These are phyloP conservation scores for Podosphaera xanthii DNA, from an alignment of 2,329 filamentous ascomycete species.

Conservation along the genomic window DNA sequence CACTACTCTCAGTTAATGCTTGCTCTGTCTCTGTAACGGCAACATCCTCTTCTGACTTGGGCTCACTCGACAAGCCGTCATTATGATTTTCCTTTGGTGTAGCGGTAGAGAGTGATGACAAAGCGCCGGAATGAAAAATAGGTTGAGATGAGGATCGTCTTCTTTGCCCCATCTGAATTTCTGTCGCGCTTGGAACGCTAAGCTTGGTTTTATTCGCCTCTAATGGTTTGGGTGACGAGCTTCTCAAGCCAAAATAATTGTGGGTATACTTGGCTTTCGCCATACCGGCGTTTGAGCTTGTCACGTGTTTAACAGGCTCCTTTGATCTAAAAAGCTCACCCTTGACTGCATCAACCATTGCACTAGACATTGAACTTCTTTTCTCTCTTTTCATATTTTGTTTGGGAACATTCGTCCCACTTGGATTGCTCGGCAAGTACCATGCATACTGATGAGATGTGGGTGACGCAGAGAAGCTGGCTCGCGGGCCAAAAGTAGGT, in stretches of 20 bases:
- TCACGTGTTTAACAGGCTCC: background rate
- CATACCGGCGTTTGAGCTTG: background rate
- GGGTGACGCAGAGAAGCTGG: conserved; percentile 18
- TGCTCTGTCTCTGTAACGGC: conserved; percentile 10
- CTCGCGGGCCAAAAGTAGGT: conserved; percentile 20
- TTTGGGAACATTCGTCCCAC: conserved; percentile 22
- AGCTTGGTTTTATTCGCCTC: conserved; percentile 24
- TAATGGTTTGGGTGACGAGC: conserved; percentile 11
- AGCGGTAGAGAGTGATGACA: conserved; percentile 23
- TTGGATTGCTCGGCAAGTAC: conserved; percentile 28
- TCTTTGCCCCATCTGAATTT: conserved; percentile 47
- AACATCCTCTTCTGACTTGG: conserved; percentile 15
- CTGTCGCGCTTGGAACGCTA: conserved; percentile 36
- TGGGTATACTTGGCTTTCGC: conserved; percentile 14
- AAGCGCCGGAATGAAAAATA: conserved; percentile 34
- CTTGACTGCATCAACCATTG: conserved; percentile 31
- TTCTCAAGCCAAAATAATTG: conserved; percentile 12
- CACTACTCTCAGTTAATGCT: conserved; percentile 13
- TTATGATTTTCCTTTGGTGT: conserved; percentile 9
- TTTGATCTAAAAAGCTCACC: conserved; percentile 27
- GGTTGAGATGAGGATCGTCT: conserved; percentile 50
- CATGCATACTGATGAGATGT: conserved; percentile 38
- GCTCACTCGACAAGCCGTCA: background rate
- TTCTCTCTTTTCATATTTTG: conserved; percentile 26
- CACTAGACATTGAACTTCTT: conserved; percentile 16